Evolutionary conservation across 805 yeast species (phyloP), one percentile per base, ranked within the genome.

Genomic region (Sungouiozyma ichnusensis): DNA sequence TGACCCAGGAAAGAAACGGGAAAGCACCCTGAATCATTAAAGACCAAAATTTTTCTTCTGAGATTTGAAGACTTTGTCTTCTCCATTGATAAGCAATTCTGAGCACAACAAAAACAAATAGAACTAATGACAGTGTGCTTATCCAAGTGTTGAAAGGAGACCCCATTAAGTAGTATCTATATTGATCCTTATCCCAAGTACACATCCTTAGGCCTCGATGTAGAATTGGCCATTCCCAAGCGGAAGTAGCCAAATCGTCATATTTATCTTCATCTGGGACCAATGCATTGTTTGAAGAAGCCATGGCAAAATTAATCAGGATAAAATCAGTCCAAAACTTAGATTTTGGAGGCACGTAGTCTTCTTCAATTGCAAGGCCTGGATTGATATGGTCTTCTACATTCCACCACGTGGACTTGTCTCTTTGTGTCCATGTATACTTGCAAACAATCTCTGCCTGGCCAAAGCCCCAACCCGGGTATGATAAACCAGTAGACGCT

Each of bases 401-500:
- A 61, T 82, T 83, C 92, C 92, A 84, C 90, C 92, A 84, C 16
- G 88, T 82, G 54, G 90, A 70, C 67, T 83, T 84, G 58, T 84
- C 94, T 62, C 83, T 78, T 36, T 57, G 66, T 62, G 74, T 62
- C 55, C 78, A 82, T 32, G 86, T 79, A 47, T 69, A 63, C 50
- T 73, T 76, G 66, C 99, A 92, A 1, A 79, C 81, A 49, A 92
- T 90, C 68, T 92, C 99, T 48, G 95, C 95, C 69, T 92, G 99
- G 60, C 86, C 77, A 74, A 90, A 92, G 16, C 98, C 99, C 99
- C 99, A 92, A 15, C 77, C 79, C 16, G 99, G 99, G 57, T 88
- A 79, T 18, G 76, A 60, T 50, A 69, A 66, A 36, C 96, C 97
- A 9, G 92, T 73, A 13, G 90, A 84, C 50, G 88, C 84, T 57